Conservation (phyloP, 2,329 filamentous ascomycete species). For the Aschersonia sp. region DNA sequence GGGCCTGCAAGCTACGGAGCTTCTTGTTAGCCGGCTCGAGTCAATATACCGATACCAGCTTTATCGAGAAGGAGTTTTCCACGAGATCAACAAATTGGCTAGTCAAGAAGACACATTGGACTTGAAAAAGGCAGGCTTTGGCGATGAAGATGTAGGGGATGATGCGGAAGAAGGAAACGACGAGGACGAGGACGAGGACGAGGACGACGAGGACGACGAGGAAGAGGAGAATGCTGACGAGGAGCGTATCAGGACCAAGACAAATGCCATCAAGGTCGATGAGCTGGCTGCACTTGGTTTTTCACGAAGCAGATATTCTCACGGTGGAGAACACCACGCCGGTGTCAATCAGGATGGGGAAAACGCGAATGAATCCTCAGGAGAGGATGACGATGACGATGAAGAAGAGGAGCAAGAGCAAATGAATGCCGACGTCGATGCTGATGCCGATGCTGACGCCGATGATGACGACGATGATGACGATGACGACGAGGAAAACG, state of each 20-base stretch:
- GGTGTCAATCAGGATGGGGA: slow-evolving; percentile 24
- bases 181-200: slow-evolving; percentile 4
- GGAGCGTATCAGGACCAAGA: background rate
- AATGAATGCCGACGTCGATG: background rate
- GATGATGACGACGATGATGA: slow-evolving; percentile 31
- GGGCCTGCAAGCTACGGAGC: slow-evolving; percentile 76
- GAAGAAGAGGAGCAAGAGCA: slow-evolving; percentile 10
- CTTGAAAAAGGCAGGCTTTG: slow-evolving; percentile 2
- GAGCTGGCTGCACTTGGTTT: background rate
- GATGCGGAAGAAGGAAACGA: slow-evolving; percentile 12
- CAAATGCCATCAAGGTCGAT: background rate
- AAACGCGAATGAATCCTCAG: slow-evolving; percentile 22
- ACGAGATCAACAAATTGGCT: slow-evolving; percentile 75
- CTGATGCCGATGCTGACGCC: slow-evolving; percentile 34
- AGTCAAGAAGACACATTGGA: slow-evolving; percentile 22
- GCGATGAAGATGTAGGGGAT: slow-evolving; percentile 6
- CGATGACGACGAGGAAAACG: slow-evolving; percentile 39
- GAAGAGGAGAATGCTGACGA: background rate
- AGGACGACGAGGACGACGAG: background rate
- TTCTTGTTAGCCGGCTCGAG: slow-evolving; percentile 72
- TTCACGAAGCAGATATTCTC: background rate
- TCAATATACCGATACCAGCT: slow-evolving; percentile 91
- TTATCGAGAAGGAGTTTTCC: slow-evolving; percentile 89
- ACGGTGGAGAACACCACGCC: slow-evolving; percentile 8
- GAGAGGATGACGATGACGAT: slow-evolving; percentile 36